Conservation (phyloP, 257 asterid genomes). For the Nicotiana tabacum region DNA sequence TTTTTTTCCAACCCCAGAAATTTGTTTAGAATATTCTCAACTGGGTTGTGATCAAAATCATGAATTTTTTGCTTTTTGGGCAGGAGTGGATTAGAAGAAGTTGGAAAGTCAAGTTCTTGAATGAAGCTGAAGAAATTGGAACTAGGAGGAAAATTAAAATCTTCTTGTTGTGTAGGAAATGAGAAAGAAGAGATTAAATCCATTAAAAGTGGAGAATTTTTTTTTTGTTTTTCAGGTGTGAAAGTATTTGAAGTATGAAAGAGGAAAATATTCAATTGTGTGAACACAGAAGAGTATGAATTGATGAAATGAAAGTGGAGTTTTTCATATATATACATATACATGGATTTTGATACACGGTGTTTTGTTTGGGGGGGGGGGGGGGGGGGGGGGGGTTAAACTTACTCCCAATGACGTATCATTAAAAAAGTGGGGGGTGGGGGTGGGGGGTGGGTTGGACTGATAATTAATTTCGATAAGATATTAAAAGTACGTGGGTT, state of each 20-base stretch:
- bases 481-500: too few relatives aligned
- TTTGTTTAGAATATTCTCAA: slow-evolving; percentile 23
- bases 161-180: slow-evolving; percentile 27
- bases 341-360: slow-evolving; percentile 10
- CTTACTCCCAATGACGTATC: too few relatives aligned
- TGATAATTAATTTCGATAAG: too few relatives aligned
- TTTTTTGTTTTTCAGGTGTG: slow-evolving; percentile 1
- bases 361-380: neutral
- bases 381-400: neutral
- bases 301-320: neutral
- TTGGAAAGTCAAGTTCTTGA: slow-evolving; percentile 17
- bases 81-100: slow-evolving; percentile 3
- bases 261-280: neutral
- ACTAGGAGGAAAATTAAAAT: slow-evolving; percentile 8
- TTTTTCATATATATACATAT: neutral
- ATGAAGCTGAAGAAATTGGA: slow-evolving; percentile 17
- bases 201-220: slow-evolving; percentile 23
- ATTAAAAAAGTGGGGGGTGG: neutral
- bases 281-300: slow-evolving; percentile 5
- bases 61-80: slow-evolving; percentile 3
- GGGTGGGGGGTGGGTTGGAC: too few relatives aligned
- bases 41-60: slow-evolving; percentile 6
- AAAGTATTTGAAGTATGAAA: slow-evolving; percentile 16
- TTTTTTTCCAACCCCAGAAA: slow-evolving; percentile 11
- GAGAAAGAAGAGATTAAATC: slow-evolving; percentile 38